Base-by-base conservation (phyloP, 495 filamentous ascomycete species). In the Aspergillus diversus region DNA sequence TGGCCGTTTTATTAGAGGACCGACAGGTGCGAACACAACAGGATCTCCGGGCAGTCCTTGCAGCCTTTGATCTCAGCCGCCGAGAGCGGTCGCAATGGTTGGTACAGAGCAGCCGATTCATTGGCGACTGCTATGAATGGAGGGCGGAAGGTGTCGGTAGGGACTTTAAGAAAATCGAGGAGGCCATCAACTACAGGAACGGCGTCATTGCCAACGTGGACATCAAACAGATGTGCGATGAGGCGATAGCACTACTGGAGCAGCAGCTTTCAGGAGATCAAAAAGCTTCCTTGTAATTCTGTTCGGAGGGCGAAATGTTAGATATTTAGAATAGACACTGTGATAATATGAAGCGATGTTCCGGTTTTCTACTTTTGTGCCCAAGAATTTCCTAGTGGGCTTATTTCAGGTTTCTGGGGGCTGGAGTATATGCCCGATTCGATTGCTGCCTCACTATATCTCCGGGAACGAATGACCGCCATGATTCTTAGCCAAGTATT, bases 1-100 rank as follows among this genome's bases (percentile, higher is more conserved):
- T 87, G 7, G 73, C 79, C 1, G 74, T 49, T 1, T 31, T 84
- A 42, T 59, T 86, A 12, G 54, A 48, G 27, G 63, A 70, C 16
- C 50, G 63, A 5, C 63, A 59, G 7, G 71, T 73, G 16, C 31
- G 43, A 5, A 57, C 62, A 0, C 59, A 61, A n/a, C 0, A 6
- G 17, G 68, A 73, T 49, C 39, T 70, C 7, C 56, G 63, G 34
- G 57, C 66, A 5, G 66, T 59, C n/a, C 50, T 73, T 12, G 57
- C 54, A 0, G 53, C 67, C 7, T 75, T 68, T 51, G 69, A 70
- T 34, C 33, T 17, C 11, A 60, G 61, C 4, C 69, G 72, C 4
- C 57, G 64, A 2, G 69, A 72, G 42, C 71, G 73, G n/a, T 58
- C 65, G 17, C 73, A 74, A 27, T 77, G 73, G 69, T 61, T 77